Conservation (phyloP, 2,329 filamentous ascomycete species). For the Gnomoniopsis smithogilvyi region DNA sequence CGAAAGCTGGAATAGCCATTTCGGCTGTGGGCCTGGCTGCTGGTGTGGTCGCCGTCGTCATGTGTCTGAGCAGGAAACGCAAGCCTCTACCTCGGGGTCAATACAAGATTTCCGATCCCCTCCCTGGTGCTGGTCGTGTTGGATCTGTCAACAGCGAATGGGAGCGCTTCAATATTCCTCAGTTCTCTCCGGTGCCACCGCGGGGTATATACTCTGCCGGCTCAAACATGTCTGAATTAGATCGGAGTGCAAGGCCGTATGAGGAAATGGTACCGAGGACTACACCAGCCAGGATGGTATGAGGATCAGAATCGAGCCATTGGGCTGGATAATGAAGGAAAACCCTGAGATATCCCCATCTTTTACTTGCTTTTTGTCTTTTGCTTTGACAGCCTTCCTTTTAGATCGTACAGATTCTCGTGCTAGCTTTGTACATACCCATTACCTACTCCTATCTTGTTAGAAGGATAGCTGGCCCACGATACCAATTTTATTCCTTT, state of each 20-base stretch:
- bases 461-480: slow-evolving; percentile 6
- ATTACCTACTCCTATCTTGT: slow-evolving; percentile 6
- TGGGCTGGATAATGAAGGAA: not conserved
- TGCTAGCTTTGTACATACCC: slow-evolving; percentile 3
- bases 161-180: slow-evolving; percentile 20
- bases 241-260: slow-evolving; percentile 51
- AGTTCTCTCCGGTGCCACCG: slow-evolving; percentile 28
- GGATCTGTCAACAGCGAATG: slow-evolving; percentile 32
- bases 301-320: slow-evolving; percentile 1
- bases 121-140: slow-evolving; percentile 41
- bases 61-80: slow-evolving; percentile 35
- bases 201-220: slow-evolving; percentile 2
- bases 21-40: slow-evolving; percentile 41
- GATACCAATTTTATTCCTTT: slow-evolving; percentile 12
- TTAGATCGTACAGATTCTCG: not conserved
- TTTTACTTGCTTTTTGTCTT: not conserved
- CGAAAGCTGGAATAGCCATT: slow-evolving; percentile 48
- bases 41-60: slow-evolving; percentile 35
- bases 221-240: slow-evolving; percentile 37
- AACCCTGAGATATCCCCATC: not conserved
- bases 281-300: slow-evolving; percentile 40
- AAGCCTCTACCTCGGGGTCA: slow-evolving; percentile 20
- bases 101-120: slow-evolving; percentile 49
- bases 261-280: slow-evolving; percentile 55
- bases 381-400: slow-evolving; percentile 9